phyloP scores from a whole-genome alignment of 176 grass and related monocot genomes.

The Aegilops tauschii region DNA sequence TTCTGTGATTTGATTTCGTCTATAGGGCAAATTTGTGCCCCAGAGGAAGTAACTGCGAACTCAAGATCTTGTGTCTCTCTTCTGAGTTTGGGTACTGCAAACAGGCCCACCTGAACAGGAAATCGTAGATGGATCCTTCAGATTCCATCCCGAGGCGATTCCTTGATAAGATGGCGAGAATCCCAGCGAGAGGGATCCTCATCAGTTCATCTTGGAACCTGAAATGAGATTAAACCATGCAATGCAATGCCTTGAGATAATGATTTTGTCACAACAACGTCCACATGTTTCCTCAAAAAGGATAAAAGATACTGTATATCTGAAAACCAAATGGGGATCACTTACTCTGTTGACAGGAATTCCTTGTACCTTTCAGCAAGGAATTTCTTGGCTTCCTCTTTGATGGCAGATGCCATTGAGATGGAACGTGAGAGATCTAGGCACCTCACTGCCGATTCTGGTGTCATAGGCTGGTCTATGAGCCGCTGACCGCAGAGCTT shows the following conservation, averaged over 20 bases:
- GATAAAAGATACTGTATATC: background rate
- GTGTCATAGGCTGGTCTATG: slow-evolving; percentile 60
- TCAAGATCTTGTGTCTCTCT: slow-evolving; percentile 59
- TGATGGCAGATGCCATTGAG: slow-evolving; percentile 33
- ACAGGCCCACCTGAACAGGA: slow-evolving; percentile 68
- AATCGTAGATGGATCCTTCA: slow-evolving; percentile 74
- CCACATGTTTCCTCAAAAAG: no score
- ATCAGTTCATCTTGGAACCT: slow-evolving; percentile 82
- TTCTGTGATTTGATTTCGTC: no score
- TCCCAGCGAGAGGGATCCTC: slow-evolving; percentile 33
- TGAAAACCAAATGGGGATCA: background rate
- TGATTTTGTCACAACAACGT: background rate
- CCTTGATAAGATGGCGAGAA: slow-evolving; percentile 53
- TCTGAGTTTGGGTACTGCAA: slow-evolving; percentile 53
- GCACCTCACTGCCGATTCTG: slow-evolving; percentile 77
- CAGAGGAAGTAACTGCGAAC: slow-evolving; percentile 32
- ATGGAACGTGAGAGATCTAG: slow-evolving; percentile 71
- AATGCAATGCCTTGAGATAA: background rate
- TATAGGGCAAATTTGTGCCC: no score
- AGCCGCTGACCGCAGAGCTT: background rate
- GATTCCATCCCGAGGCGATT: slow-evolving; percentile 71
- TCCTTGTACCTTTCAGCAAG: slow-evolving; percentile 59
- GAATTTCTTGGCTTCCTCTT: slow-evolving; percentile 42
- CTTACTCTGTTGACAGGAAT: slow-evolving; percentile 40
- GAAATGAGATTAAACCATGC: slow-evolving; percentile 13